Evolutionary conservation across 495 filamentous ascomycete species (phyloP), one percentile per base, ranked within the genome.

Genomic region (Tuber aestivum): DNA sequence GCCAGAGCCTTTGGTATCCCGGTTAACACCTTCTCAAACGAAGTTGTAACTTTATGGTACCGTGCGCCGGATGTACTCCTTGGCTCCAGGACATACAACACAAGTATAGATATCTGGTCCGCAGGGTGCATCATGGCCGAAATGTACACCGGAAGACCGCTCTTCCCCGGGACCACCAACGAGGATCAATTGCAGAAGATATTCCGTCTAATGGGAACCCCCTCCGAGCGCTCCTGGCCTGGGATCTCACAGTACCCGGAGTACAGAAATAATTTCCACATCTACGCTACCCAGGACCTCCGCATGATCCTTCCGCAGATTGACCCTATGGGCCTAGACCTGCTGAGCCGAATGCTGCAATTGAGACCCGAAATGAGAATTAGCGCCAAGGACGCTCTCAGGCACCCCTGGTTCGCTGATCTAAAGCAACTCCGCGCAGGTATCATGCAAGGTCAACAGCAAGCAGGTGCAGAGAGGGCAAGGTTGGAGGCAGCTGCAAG

Each of bases 91-190:
- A 97, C 95, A 50, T 97, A 97, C 84, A 97, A 96, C 84, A 97
- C 94, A 38, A 95, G 92, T 85, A 97, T 97, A 85, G 94, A 97
- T 82, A 97, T 97, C 85, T 97, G 94, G 94, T 94, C 92, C 32
- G 94, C 94, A 21, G 94, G 94, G 56, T 97, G 94, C 84, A 97
- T 97, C 86, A 97, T 97, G 94, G 95, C 94, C 20, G 94, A 97
- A 85, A 95, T 97, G 92, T 97, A 93, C 84, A 96, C 94, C 0
- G 95, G 94, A 20, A 89, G 95, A 4, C 94, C 94, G 0, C 87
- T 97, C 20, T 97, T 97, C 86, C 94, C 94, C 0, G 94, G 94
- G 61, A 97, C 94, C 1, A 96, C 94, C 35, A 97, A 97, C 83
- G 94, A 97, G 83, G 94, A 97, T 84, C 94, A 97, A 83, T 89